A percentile compares a stretch with the other conserved stretches of the same genome.
Evolutionary conservation across 1,139 yeast genomes (phyloP).

Genomic region (Debaryomyces singareniensis): DNA sequence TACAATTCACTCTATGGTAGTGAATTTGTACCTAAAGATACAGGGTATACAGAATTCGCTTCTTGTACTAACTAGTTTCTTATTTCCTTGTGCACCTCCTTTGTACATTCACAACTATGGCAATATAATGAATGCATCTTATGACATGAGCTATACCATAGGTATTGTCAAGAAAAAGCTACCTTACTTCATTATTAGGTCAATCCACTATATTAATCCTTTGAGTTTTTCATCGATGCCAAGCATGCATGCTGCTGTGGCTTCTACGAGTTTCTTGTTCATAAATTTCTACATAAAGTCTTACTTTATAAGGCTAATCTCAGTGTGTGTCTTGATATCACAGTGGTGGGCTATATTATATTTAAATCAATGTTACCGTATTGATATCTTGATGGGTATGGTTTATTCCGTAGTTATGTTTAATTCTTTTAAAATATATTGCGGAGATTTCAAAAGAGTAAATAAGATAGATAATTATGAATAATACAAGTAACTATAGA

Average conservation of each 20-base stretch:
- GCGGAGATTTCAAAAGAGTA: neutral
- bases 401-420: constrained; percentile 1
- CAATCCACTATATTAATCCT: constrained; percentile 12
- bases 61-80: neutral
- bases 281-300: constrained; percentile 10
- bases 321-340: constrained; percentile 8
- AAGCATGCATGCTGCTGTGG: constrained; percentile 11
- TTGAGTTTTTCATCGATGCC: constrained; percentile 12
- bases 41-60: neutral
- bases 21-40: neutral
- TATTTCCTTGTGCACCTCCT: neutral
- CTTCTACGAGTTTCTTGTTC: constrained; percentile 10
- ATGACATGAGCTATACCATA: neutral
- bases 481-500: no score
- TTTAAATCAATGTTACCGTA: constrained; percentile 13
- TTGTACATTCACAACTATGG: neutral
- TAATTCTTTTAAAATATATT: neutral
- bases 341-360: constrained; percentile 15
- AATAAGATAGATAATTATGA: no score
- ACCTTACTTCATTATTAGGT: constrained; percentile 2
- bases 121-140: neutral
- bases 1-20: neutral
- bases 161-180: neutral
- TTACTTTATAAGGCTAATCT: constrained; percentile 6
- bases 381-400: constrained; percentile 12